A percentile compares a stretch with the other conserved stretches of the same genome.
Conservation (phyloP, 2,329 filamentous ascomycete species). For the Fusarium begoniae region DNA sequence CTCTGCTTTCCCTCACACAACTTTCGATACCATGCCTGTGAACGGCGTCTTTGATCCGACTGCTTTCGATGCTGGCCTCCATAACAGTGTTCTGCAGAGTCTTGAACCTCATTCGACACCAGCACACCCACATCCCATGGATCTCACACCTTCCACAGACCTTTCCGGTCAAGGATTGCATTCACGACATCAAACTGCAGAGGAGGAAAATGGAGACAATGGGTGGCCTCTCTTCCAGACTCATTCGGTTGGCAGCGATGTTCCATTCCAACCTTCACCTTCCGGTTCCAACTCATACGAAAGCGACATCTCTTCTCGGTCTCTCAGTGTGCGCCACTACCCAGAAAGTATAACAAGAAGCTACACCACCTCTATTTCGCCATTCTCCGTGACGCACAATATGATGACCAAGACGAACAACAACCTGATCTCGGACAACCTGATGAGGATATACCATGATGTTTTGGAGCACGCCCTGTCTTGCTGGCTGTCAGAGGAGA, state of each 20-base stretch:
- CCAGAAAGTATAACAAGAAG: constrained; percentile 40
- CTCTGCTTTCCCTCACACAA: constrained; percentile 33
- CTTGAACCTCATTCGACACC: constrained; percentile 32
- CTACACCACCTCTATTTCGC: constrained; percentile 40
- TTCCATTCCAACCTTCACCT: constrained; percentile 40
- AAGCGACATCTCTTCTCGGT: constrained; percentile 40
- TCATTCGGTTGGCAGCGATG: constrained; percentile 35
- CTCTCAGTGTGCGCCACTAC: constrained; percentile 39
- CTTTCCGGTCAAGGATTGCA: constrained; percentile 30
- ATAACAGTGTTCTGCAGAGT: constrained; percentile 34
- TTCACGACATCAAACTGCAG: constrained; percentile 29
- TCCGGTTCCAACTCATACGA: constrained; percentile 42
- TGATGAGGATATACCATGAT: constrained; percentile 59
- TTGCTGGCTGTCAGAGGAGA: constrained; percentile 63
- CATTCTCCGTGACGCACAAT: constrained; percentile 39
- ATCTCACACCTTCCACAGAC: constrained; percentile 34
- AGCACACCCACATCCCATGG: constrained; percentile 32
- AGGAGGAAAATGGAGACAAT: constrained; percentile 41
- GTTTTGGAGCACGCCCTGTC: constrained; percentile 62
- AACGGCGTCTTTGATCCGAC: constrained; percentile 38
- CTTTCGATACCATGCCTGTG: constrained; percentile 40
- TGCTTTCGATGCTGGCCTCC: constrained; percentile 38
- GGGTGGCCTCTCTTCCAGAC: constrained; percentile 41
- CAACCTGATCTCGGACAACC: constrained; percentile 40
- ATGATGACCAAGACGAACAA: constrained; percentile 43